Conservation (phyloP, 2,329 filamentous ascomycete species). For the Fusarium sp. region DNA sequence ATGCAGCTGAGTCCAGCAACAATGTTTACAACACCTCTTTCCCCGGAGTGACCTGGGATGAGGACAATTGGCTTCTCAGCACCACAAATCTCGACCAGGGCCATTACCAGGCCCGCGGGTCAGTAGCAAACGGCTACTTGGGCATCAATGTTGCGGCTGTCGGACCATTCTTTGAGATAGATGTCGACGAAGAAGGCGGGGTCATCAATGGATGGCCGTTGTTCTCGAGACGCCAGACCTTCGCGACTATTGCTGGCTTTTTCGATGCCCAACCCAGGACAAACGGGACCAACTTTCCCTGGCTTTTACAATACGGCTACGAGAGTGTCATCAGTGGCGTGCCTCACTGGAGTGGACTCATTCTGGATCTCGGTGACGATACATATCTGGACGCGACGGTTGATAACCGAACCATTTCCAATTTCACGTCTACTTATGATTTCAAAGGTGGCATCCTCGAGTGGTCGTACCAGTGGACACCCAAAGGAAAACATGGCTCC, state of each 20-base stretch:
- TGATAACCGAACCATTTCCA: neutral
- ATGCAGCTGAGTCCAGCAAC: neutral
- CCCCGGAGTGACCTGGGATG: constrained; percentile 1
- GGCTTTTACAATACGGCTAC: constrained; percentile 12
- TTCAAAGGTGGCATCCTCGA: neutral
- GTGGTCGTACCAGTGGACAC: constrained; percentile 2
- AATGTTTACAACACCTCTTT: neutral
- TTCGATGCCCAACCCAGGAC: neutral
- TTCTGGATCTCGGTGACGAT: neutral
- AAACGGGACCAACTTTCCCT: constrained; percentile 4
- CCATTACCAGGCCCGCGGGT: constrained; percentile 3
- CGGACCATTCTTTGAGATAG: constrained; percentile 6
- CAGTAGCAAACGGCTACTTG: constrained; percentile 11
- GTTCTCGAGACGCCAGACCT: neutral
- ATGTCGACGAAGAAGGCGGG: neutral
- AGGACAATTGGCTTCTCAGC: constrained; percentile 2
- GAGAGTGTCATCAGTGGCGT: neutral
- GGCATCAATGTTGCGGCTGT: constrained; percentile 3
- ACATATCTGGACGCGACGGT: constrained; percentile 6
- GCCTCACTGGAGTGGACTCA: neutral
- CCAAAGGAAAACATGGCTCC: fast-evolving
- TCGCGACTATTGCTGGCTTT: neutral
- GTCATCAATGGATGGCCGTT: constrained; percentile 16
- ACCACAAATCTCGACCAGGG: neutral
- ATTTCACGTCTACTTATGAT: neutral